These are phyloP conservation scores for Globisporangium nagaii DNA, from an alignment of 352 stramenopile species.

Conservation along the genomic window DNA sequence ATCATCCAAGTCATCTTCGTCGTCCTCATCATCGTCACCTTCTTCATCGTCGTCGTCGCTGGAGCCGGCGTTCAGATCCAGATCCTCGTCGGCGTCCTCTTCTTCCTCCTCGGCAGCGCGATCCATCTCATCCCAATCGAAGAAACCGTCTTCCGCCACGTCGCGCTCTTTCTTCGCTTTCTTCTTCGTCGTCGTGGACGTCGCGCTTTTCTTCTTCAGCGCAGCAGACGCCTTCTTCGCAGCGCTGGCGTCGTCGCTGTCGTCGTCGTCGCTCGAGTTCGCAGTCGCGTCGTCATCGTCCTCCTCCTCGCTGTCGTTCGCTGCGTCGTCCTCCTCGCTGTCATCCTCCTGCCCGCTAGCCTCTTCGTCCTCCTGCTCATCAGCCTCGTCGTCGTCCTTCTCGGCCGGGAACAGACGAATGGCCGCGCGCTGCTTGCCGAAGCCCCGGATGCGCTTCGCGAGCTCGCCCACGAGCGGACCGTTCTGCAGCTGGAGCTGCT, in stretches of 20 bases:
- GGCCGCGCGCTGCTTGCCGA: slow-evolving; percentile 51
- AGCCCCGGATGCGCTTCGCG: slow-evolving; percentile 60
- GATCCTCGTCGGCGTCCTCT: slow-evolving; percentile 29
- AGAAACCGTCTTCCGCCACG: slow-evolving; percentile 76
- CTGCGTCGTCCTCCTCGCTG: slow-evolving; percentile 7
- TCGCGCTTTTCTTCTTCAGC: slow-evolving; percentile 11
- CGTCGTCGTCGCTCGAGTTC: slow-evolving; percentile 13
- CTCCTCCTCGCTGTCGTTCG: slow-evolving; percentile 18
- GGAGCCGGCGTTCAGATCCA: slow-evolving; percentile 20
- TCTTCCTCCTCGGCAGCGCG: slow-evolving; percentile 74
- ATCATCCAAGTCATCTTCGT: slow-evolving; percentile 38
- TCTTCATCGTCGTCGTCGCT: slow-evolving; percentile 29
- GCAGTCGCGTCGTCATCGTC: neutral
- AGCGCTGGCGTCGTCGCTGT: slow-evolving; percentile 25
- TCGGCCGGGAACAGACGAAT: slow-evolving; percentile 59
- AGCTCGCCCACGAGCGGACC: slow-evolving; percentile 62
- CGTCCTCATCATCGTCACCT: slow-evolving; percentile 27
- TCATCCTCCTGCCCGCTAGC: slow-evolving; percentile 12
- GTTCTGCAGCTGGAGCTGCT: slow-evolving; percentile 82
- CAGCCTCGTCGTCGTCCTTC: slow-evolving; percentile 27
- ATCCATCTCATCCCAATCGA: slow-evolving; percentile 87
- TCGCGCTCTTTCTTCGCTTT: slow-evolving; percentile 55
- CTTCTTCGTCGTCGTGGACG: slow-evolving; percentile 9
- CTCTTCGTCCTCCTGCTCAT: slow-evolving; percentile 15
- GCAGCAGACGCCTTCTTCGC: slow-evolving; percentile 19